These are phyloP conservation scores for Arachnomyces sp. DNA, from an alignment of 2,329 filamentous ascomycete genomes.

Conservation along the genomic window DNA sequence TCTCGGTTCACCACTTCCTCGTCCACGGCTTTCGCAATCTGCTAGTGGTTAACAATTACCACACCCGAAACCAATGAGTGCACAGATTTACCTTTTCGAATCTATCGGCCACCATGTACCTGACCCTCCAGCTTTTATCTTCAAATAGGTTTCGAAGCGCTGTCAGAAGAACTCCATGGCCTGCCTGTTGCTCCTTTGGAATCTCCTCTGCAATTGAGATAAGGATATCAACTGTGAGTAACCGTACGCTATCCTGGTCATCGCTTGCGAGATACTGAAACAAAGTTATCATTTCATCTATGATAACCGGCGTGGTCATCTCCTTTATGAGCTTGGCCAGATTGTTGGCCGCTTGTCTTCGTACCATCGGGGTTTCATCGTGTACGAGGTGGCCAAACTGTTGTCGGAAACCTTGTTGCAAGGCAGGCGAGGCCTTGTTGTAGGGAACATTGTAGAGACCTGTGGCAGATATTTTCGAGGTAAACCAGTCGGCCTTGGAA, in stretches of 20 bases:
- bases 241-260: constrained; percentile 93
- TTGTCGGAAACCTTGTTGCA: constrained; percentile 84
- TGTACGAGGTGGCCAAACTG: constrained; percentile 91
- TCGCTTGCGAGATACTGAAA: constrained; percentile 96
- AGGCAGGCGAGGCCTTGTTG: constrained; percentile 75
- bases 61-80: constrained; percentile 3
- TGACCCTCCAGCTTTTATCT: constrained; percentile 98
- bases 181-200: constrained; percentile 95
- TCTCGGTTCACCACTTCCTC: constrained; percentile 93
- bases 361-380: constrained; percentile 98
- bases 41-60: constrained; percentile 9
- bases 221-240: constrained; percentile 92
- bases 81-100: constrained; percentile 76
- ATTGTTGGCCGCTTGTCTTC: constrained; percentile 92
- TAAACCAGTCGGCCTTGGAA: constrained; percentile 99
- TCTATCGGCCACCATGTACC: constrained; percentile 98
- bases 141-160: constrained; percentile 90
- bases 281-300: constrained; percentile 97
- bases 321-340: constrained; percentile 96
- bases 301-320: constrained; percentile 83
- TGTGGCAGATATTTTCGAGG: constrained; percentile 95
- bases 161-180: constrained; percentile 85
- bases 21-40: constrained; percentile 98
- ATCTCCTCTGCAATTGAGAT: constrained; percentile 96
- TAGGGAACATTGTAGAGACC: constrained; percentile 93